Percentiles rank a stretch among this genome's conserved stretches.
Conservation (phyloP, 148 eudicot species). For the Polygonum maritimum region DNA sequence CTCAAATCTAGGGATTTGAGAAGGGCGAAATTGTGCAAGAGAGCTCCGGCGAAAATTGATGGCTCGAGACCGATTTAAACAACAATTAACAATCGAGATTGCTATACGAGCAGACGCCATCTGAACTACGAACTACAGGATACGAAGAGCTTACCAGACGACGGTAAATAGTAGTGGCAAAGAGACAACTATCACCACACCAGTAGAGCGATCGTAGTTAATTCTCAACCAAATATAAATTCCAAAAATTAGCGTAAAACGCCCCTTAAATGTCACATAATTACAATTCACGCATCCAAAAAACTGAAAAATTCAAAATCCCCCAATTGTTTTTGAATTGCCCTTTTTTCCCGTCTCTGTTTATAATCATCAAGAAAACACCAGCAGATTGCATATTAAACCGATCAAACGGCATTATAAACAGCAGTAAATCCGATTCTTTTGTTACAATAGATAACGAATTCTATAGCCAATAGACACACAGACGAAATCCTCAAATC, state of each 20-base stretch:
- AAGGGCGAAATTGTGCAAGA: neutral
- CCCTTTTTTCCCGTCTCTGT: neutral
- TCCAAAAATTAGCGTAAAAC: neutral
- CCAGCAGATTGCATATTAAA: neutral
- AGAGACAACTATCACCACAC: neutral
- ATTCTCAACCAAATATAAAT: neutral
- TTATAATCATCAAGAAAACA: neutral
- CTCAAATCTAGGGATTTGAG: constrained; percentile 8
- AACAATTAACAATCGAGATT: neutral
- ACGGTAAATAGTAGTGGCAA: neutral
- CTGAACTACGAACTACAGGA: neutral
- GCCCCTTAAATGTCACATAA: neutral
- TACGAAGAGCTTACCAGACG: neutral
- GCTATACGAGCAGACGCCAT: constrained; percentile 1
- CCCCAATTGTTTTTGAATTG: neutral
- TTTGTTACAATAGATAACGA: neutral
- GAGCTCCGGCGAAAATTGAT: neutral
- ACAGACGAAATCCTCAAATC: constrained; percentile 10
- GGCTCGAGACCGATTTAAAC: neutral
- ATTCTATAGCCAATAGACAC: neutral
- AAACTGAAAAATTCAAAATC: neutral
- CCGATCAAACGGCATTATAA: neutral
- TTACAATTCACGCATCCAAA: neutral
- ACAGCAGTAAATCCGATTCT: neutral
- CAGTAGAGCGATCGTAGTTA: neutral